phyloP scores from a whole-genome alignment of 192 early-diverging fungal genomes.

The Thamnidium elegans region DNA sequence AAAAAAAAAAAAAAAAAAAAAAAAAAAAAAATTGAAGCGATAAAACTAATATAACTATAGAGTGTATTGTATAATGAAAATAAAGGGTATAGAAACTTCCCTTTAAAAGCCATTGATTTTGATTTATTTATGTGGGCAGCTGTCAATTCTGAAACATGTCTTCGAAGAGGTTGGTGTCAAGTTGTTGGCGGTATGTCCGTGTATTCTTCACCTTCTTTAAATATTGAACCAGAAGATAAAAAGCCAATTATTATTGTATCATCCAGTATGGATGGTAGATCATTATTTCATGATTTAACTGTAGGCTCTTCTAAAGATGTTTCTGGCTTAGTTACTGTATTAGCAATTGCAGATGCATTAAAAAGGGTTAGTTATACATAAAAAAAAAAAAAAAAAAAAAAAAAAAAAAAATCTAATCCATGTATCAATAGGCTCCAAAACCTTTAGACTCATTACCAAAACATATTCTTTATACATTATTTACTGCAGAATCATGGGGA shows the following conservation, averaged over 20 bases:
- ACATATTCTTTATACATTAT: constrained; percentile 74
- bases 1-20: background rate
- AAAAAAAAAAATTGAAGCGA: background rate
- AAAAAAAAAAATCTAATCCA: background rate
- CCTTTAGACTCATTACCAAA: constrained; percentile 48
- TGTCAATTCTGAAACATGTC: constrained; percentile 62
- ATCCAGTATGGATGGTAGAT: constrained; percentile 59
- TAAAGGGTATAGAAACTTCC: constrained; percentile 53
- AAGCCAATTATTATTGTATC: constrained; percentile 70
- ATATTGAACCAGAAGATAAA: constrained; percentile 49
- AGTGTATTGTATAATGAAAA: constrained; percentile 42
- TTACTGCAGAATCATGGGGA: constrained; percentile 71
- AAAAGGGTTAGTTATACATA: constrained; percentile 56
- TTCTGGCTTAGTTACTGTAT: constrained; percentile 59
- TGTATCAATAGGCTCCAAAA: constrained; percentile 38
- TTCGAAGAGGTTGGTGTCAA: constrained; percentile 69
- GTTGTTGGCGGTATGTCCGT: constrained; percentile 66
- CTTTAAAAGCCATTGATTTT: constrained; percentile 69
- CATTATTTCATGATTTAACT: constrained; percentile 64
- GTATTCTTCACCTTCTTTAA: constrained; percentile 61
- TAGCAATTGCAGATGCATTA: constrained; percentile 71
- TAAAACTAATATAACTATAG: constrained; percentile 28
- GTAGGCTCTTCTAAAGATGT: constrained; percentile 53
- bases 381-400: too few species aligned
- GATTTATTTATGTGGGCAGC: constrained; percentile 69